These are phyloP conservation scores for Umbelopsis sp. DNA, from an alignment of 371 early-diverging fungal genomes.

Conservation along the genomic window DNA sequence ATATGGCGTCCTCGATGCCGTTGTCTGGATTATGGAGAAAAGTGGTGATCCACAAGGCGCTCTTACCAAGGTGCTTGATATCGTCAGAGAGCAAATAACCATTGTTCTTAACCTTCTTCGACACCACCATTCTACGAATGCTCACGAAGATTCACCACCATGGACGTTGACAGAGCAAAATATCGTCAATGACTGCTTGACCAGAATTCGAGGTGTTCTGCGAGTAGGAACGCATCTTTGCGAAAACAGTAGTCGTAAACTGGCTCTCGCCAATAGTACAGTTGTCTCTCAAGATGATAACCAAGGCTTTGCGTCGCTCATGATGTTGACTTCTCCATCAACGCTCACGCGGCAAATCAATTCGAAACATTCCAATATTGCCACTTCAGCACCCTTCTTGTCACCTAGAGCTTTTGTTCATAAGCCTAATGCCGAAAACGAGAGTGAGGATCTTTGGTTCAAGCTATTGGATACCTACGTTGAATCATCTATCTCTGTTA, in stretches of 20 bases:
- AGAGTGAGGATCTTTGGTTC: slow-evolving; percentile 73
- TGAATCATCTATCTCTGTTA: slow-evolving; percentile 50
- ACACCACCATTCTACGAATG: slow-evolving; percentile 32
- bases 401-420: not conserved
- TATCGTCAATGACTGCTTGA: slow-evolving; percentile 52
- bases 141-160: slow-evolving; percentile 22
- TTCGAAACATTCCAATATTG: not conserved
- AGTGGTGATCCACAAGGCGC: slow-evolving; percentile 73
- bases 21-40: slow-evolving; percentile 80
- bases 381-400: not conserved
- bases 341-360: slow-evolving; percentile 9
- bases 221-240: slow-evolving; percentile 64
- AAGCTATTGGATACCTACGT: slow-evolving; percentile 66
- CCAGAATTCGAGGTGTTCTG: slow-evolving; percentile 62
- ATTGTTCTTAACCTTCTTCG: slow-evolving; percentile 45
- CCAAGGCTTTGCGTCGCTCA: slow-evolving; percentile 17
- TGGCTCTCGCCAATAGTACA: slow-evolving; percentile 11
- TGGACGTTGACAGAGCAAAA: slow-evolving; percentile 66
- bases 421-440: slow-evolving; percentile 25
- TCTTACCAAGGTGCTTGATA: slow-evolving; percentile 62
- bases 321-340: slow-evolving; percentile 14
- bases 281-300: not conserved
- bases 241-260: slow-evolving; percentile 53
- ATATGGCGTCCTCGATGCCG: slow-evolving; percentile 68
- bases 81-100: slow-evolving; percentile 58